Percentiles rank a stretch among this genome's conserved stretches.
phyloP scores from a whole-genome alignment of 164 flowering plant species.

The Chloranthus sessilifolius region DNA sequence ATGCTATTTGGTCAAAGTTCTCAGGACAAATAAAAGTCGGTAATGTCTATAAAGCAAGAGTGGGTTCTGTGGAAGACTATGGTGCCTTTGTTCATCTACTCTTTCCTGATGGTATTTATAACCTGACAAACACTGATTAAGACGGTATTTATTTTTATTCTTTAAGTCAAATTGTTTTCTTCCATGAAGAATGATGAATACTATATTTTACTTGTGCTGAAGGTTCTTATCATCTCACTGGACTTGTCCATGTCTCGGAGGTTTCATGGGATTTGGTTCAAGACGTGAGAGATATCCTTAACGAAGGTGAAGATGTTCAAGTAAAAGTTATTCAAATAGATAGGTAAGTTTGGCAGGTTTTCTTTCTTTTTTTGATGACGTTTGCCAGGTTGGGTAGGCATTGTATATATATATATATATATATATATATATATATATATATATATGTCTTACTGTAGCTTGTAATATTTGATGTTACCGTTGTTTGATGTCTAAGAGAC shows the following conservation, averaged over 20 bases:
- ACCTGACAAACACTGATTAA: background rate
- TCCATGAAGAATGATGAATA: background rate
- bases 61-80: conserved; percentile 77
- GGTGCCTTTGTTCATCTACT: conserved; percentile 87
- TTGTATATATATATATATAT: too few species aligned
- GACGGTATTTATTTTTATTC: background rate
- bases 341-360: conserved; percentile 37
- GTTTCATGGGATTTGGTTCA: conserved; percentile 96
- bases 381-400: too few species aligned
- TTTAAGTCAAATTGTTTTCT: background rate
- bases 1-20: conserved; percentile 59
- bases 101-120: conserved; percentile 72
- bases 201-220: conserved; percentile 20
- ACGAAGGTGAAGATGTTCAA: conserved; percentile 68
- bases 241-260: conserved; percentile 88
- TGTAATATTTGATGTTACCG: too few species aligned
- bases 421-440: too few species aligned
- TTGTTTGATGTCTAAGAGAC: too few species aligned
- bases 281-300: conserved; percentile 70
- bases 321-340: conserved; percentile 67
- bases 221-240: conserved; percentile 84
- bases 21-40: conserved; percentile 54
- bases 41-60: conserved; percentile 60
- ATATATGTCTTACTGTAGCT: too few species aligned
- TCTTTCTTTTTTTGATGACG: too few species aligned